These are phyloP conservation scores for Blastocladiella emersonii DNA, from an alignment of 371 early-diverging fungal species.

Conservation along the genomic window DNA sequence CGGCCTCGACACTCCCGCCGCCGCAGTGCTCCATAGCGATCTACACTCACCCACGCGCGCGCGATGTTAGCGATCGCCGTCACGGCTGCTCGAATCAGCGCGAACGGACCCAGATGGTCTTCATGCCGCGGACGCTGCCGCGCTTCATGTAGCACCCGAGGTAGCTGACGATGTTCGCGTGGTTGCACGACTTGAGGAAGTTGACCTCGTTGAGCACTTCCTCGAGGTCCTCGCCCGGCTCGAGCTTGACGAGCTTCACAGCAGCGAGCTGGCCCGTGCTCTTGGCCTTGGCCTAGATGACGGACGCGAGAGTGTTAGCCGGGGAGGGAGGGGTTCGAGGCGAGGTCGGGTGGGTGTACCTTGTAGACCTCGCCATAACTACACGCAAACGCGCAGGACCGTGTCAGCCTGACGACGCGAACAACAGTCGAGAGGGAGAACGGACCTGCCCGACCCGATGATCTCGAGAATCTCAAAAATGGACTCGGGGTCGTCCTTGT, in stretches of 20 bases:
- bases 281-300: slow-evolving; percentile 14
- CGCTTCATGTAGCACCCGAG: slow-evolving; percentile 34
- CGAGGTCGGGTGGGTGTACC: slow-evolving; percentile 13
- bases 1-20: slow-evolving; percentile 33
- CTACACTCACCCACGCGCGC: slow-evolving; percentile 8
- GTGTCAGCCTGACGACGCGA: neutral
- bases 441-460: slow-evolving; percentile 32
- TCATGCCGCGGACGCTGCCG: slow-evolving; percentile 26
- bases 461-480: slow-evolving; percentile 29
- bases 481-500: slow-evolving; percentile 25
- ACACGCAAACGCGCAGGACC: no score
- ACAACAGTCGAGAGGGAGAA: no score
- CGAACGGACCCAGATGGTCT: slow-evolving; percentile 25
- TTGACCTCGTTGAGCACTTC: slow-evolving; percentile 42
- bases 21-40: slow-evolving; percentile 44
- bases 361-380: slow-evolving; percentile 40
- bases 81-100: no score
- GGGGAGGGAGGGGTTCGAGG: neutral
- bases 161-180: slow-evolving; percentile 33
- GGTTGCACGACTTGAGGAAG: slow-evolving; percentile 30
- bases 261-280: slow-evolving; percentile 20
- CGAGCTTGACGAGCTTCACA: slow-evolving; percentile 36
- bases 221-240: slow-evolving; percentile 35
- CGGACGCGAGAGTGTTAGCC: neutral
- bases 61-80: neutral